These are phyloP conservation scores for Cladophialophora chaetospira DNA, from an alignment of 2,329 filamentous ascomycete genomes.

Conservation along the genomic window DNA sequence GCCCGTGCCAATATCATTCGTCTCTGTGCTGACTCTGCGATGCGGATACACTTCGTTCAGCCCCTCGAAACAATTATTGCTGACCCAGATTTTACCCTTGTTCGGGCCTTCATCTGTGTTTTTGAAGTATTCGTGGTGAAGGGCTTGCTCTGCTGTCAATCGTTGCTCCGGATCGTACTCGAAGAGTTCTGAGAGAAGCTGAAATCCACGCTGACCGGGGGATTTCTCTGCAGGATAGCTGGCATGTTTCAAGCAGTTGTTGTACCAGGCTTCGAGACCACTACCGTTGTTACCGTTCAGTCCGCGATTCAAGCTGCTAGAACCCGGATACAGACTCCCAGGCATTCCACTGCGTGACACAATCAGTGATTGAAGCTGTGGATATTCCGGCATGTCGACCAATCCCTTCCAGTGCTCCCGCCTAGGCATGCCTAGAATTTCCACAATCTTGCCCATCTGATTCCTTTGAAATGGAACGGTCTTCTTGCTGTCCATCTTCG, in stretches of 20 bases:
- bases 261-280: constrained; percentile 78
- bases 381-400: constrained; percentile 81
- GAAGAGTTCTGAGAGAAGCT: constrained; percentile 76
- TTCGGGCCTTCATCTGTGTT: constrained; percentile 52
- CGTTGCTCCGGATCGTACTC: constrained; percentile 92
- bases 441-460: constrained; percentile 98
- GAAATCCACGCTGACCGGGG: constrained; percentile 75
- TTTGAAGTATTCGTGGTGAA: constrained; percentile 88
- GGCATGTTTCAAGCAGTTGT: constrained; percentile 65
- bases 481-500: constrained; percentile 98
- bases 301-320: constrained; percentile 43
- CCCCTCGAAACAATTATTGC: constrained; percentile 86
- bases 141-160: constrained; percentile 80
- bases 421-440: constrained; percentile 87
- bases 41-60: constrained; percentile 86
- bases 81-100: constrained; percentile 50
- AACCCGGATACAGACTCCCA: constrained; percentile 24
- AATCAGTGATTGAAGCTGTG: constrained; percentile 62
- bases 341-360: constrained; percentile 45
- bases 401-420: constrained; percentile 88
- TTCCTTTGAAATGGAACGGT: constrained; percentile 96
- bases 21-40: constrained; percentile 86
- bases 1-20: constrained; percentile 90
- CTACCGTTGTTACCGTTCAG: constrained; percentile 55
- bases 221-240: constrained; percentile 56